Evolutionary conservation across 1,139 yeast genomes (phyloP).

Genomic region (Kodamaea anthophila): DNA sequence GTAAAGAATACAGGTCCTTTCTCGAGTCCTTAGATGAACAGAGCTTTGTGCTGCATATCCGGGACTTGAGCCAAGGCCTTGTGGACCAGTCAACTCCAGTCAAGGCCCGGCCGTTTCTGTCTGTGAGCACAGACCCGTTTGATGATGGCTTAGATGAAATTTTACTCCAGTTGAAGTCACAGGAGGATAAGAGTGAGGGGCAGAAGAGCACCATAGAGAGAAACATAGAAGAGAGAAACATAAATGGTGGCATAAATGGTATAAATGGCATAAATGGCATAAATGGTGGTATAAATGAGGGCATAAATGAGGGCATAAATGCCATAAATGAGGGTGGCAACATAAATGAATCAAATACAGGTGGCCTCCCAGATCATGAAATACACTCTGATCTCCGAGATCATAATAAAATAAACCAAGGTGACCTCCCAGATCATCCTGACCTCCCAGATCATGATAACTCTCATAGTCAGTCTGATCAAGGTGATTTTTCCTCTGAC

Average conservation of each 20-base stretch:
- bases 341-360: no score
- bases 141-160: conserved; percentile 35
- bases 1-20: conserved; percentile 17
- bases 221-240: background rate
- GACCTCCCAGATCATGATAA: background rate
- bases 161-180: conserved; percentile 8
- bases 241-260: no score
- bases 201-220: background rate
- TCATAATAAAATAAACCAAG: no score
- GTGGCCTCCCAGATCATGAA: no score
- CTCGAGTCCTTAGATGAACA: conserved; percentile 35
- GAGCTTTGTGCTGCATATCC: conserved; percentile 34
- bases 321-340: background rate
- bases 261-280: no score
- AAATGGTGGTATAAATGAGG: no score
- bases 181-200: conserved; percentile 2
- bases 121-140: conserved; percentile 31
- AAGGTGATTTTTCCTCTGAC: background rate
- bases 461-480: conserved; percentile 2
- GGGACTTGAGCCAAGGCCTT: conserved; percentile 19
- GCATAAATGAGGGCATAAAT: background rate
- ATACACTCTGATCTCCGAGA: background rate
- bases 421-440: no score
- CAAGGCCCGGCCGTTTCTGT: conserved; percentile 6
- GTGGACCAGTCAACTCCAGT: conserved; percentile 10